phyloP scores from a whole-genome alignment of 2,329 filamentous ascomycete genomes.

The Fonsecaea multimorphosa region DNA sequence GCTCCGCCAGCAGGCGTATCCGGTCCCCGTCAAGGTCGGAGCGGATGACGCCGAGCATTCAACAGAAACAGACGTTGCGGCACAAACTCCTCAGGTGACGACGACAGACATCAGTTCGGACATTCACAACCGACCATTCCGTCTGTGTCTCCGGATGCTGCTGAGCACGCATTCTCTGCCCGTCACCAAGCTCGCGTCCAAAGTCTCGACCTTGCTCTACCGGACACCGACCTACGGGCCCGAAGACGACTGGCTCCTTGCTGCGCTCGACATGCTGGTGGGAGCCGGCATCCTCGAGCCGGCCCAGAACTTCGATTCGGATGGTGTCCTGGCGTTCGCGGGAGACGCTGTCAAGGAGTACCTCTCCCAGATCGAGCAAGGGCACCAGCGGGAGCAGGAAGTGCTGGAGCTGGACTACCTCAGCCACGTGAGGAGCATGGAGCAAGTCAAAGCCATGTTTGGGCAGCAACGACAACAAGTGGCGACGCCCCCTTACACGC shows the following conservation, averaged over 20 bases:
- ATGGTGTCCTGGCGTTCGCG: constrained; percentile 25
- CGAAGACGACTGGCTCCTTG: constrained; percentile 34
- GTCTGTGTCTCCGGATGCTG: constrained; percentile 23
- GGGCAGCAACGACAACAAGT: background rate
- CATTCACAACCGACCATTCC: constrained; percentile 16
- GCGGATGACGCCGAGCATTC: background rate
- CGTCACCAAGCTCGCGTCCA: constrained; percentile 19
- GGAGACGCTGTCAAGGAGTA: constrained; percentile 25
- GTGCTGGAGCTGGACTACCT: constrained; percentile 32
- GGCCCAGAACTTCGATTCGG: constrained; percentile 20
- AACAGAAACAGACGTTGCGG: background rate
- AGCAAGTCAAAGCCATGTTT: constrained; percentile 30
- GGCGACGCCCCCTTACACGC: constrained; percentile 2
- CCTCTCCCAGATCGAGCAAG: constrained; percentile 7
- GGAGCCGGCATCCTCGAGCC: constrained; percentile 23
- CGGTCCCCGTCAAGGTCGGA: constrained; percentile 13
- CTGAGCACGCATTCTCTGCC: constrained; percentile 15
- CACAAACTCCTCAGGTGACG: background rate
- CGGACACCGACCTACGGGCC: constrained; percentile 33
- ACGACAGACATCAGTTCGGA: constrained; percentile 26
- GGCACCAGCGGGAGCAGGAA: background rate
- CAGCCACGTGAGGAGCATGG: constrained; percentile 18
- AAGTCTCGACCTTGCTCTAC: constrained; percentile 21
- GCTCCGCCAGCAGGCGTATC: constrained; percentile 33
- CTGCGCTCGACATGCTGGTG: constrained; percentile 26